Percentiles rank a stretch among this genome's conserved stretches.
These are phyloP conservation scores for Wickerhamiella galacta DNA, from an alignment of 805 yeast genomes.

Conservation along the genomic window DNA sequence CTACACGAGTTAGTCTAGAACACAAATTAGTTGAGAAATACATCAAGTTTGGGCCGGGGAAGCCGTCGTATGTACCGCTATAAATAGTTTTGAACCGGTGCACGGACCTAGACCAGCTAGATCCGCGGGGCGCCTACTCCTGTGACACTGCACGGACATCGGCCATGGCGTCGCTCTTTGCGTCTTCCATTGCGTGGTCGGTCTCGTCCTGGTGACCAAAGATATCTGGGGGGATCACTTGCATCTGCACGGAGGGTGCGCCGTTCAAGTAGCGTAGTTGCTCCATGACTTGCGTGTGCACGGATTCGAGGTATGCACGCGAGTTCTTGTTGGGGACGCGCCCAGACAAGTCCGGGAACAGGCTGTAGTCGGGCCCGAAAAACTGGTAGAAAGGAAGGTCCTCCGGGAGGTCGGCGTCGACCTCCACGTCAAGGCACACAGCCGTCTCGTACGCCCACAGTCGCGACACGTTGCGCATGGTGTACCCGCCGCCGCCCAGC, in stretches of 20 bases:
- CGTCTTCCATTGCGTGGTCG: constrained; percentile 23
- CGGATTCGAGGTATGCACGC: constrained; percentile 78
- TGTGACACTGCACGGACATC: constrained; percentile 5
- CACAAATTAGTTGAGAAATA: no score
- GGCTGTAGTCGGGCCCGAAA: constrained; percentile 90
- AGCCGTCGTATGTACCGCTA: neutral
- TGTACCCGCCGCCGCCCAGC: constrained; percentile 95
- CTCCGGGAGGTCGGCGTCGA: constrained; percentile 55
- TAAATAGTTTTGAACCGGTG: neutral
- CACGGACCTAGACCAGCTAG: no score
- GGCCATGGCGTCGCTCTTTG: constrained; percentile 12
- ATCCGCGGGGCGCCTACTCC: no score
- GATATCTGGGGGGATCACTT: constrained; percentile 66
- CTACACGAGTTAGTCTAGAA: no score
- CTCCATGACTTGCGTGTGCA: constrained; percentile 55
- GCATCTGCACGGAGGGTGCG: constrained; percentile 95
- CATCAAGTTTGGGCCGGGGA: no score
- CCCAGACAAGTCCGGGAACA: constrained; percentile 79
- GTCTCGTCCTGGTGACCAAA: constrained; percentile 25
- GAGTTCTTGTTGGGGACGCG: constrained; percentile 94
- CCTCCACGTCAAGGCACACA: constrained; percentile 42
- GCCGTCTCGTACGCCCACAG: constrained; percentile 94
- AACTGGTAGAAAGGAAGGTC: constrained; percentile 92
- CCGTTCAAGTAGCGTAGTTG: constrained; percentile 81
- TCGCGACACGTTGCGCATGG: constrained; percentile 86